Evolutionary conservation across 345 rosid species (phyloP).

Genomic region (Rhizophora apiculata): DNA sequence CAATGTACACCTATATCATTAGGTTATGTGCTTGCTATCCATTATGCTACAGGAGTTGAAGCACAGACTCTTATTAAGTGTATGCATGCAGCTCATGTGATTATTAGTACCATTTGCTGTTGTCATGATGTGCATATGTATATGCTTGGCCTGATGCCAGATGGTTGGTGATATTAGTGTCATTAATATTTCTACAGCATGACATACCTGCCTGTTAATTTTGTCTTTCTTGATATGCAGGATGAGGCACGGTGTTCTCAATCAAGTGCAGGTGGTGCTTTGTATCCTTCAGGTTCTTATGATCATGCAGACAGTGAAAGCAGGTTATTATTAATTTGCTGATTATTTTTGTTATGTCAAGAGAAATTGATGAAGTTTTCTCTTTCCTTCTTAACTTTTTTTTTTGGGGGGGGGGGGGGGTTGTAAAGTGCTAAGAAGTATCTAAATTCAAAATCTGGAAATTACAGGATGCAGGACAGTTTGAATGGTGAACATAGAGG

Average conservation of each 20-base stretch:
- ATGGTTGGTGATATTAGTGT: too few relatives aligned
- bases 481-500: constrained; percentile 31
- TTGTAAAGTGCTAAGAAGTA: background rate
- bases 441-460: constrained; percentile 9
- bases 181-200: too few relatives aligned
- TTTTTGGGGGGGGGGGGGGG: background rate
- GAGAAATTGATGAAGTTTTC: too few relatives aligned
- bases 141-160: too few relatives aligned
- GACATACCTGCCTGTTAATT: background rate
- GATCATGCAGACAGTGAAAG: constrained; percentile 42
- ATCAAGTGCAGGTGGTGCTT: constrained; percentile 35
- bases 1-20: too few relatives aligned
- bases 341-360: background rate
- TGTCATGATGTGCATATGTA: too few relatives aligned
- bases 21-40: too few relatives aligned
- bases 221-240: constrained; percentile 38
- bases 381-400: background rate
- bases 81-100: too few relatives aligned
- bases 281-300: constrained; percentile 26
- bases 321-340: constrained; percentile 41
- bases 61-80: too few relatives aligned
- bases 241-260: constrained; percentile 47
- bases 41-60: too few relatives aligned
- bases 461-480: constrained; percentile 41
- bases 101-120: too few relatives aligned